Percentiles rank a stretch among this genome's conserved stretches.
phyloP scores from a whole-genome alignment of 2,329 filamentous ascomycete species.

The Chaetothyriales sp. region DNA sequence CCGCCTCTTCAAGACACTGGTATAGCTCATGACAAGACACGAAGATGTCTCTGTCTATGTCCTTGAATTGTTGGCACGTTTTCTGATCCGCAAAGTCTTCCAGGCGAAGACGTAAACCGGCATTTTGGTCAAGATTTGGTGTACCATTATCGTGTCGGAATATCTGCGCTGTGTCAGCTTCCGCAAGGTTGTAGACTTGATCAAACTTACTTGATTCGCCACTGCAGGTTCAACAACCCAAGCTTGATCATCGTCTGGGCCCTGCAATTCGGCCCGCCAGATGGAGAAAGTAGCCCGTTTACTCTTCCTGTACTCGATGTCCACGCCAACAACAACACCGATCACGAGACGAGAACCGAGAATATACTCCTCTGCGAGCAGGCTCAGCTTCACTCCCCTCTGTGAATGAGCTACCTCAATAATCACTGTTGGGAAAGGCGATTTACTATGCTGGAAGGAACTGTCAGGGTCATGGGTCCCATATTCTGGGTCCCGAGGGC shows the following conservation, averaged over 20 bases:
- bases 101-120: constrained; percentile 15
- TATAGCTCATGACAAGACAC: constrained; percentile 7
- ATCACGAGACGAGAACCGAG: constrained; percentile 20
- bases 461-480: constrained; percentile 16
- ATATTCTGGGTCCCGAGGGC: constrained; percentile 4
- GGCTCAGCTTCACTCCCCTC: constrained; percentile 18
- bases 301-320: constrained; percentile 21
- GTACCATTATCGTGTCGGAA: constrained; percentile 20
- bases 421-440: constrained; percentile 18
- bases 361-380: constrained; percentile 24
- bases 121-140: constrained; percentile 10
- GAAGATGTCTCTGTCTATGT: constrained; percentile 8
- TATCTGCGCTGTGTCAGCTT: constrained; percentile 7
- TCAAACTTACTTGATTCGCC: constrained; percentile 7
- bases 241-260: constrained; percentile 10
- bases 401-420: constrained; percentile 24
- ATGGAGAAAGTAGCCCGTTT: constrained; percentile 22
- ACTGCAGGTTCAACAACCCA: constrained; percentile 13
- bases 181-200: constrained; percentile 2
- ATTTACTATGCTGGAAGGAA: constrained; percentile 16
- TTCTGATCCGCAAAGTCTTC: constrained; percentile 19
- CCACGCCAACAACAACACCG: constrained; percentile 22
- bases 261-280: constrained; percentile 19
- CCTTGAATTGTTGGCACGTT: constrained; percentile 4
- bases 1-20: constrained; percentile 8